A percentile compares a stretch with the other conserved stretches of the same genome.
These are phyloP conservation scores for Filobasidium floriforme DNA, from an alignment of 768 basidiomycete genomes.

Conservation along the genomic window DNA sequence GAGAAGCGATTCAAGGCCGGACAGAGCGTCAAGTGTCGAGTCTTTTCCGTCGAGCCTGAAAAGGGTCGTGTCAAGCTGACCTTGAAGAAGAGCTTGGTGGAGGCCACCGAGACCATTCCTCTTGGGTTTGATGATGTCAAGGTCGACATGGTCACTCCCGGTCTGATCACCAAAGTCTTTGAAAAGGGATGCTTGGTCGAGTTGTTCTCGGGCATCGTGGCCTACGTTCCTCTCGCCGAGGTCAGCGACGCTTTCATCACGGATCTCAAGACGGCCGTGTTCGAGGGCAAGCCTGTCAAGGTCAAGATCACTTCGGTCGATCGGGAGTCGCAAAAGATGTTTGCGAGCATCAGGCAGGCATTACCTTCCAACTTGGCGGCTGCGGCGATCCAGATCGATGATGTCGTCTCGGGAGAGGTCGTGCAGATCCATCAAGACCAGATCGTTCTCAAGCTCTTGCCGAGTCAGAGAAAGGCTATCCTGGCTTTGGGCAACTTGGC, in stretches of 20 bases:
- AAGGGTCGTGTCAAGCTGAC: slow-evolving; percentile 76
- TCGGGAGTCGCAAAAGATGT: slow-evolving; percentile 56
- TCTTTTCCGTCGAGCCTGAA: slow-evolving; percentile 72
- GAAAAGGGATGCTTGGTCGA: slow-evolving; percentile 77
- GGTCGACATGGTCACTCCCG: slow-evolving; percentile 66
- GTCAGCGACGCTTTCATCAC: slow-evolving; percentile 58
- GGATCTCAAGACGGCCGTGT: slow-evolving; percentile 54
- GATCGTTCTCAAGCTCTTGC: slow-evolving; percentile 62
- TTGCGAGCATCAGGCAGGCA: slow-evolving; percentile 81
- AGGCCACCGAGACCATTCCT: slow-evolving; percentile 67
- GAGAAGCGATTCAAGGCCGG: slow-evolving; percentile 82
- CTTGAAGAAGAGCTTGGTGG: slow-evolving; percentile 80
- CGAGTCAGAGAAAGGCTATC: slow-evolving; percentile 64
- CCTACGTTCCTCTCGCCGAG: slow-evolving; percentile 70
- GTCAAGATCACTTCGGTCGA: slow-evolving; percentile 68
- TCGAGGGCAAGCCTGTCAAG: slow-evolving; percentile 72
- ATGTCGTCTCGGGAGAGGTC: slow-evolving; percentile 47
- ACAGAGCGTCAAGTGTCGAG: slow-evolving; percentile 72
- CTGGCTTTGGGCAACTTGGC: slow-evolving; percentile 83
- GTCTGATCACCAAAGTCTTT: slow-evolving; percentile 71
- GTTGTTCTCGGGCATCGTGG: slow-evolving; percentile 82
- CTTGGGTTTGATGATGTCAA: slow-evolving; percentile 60
- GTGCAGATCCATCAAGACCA: slow-evolving; percentile 79
- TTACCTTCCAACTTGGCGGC: slow-evolving; percentile 46
- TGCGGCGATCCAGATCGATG: slow-evolving; percentile 37